A percentile compares a stretch with the other conserved stretches of the same genome.
These are phyloP conservation scores for Trametes versicolor DNA, from an alignment of 1,284 basidiomycete species.

Conservation along the genomic window DNA sequence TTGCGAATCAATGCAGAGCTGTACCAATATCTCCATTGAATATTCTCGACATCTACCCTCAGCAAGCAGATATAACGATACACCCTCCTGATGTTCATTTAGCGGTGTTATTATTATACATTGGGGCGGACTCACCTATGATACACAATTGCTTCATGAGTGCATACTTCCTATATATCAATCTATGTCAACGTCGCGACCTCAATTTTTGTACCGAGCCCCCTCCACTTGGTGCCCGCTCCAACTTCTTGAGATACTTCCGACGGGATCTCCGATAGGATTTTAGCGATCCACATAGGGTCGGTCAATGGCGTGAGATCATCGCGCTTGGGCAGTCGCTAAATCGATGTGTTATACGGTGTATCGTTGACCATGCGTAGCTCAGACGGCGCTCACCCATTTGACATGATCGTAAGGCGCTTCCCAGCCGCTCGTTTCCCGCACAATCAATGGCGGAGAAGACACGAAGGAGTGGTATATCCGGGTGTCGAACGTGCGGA, in stretches of 20 bases:
- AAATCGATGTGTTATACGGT: background rate
- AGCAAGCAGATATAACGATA: background rate
- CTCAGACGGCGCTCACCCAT: slow-evolving; percentile 58
- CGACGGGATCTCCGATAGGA: slow-evolving; percentile 72
- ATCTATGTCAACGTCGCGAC: slow-evolving; percentile 41
- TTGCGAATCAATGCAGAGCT: no score
- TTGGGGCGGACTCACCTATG: background rate
- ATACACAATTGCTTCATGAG: background rate
- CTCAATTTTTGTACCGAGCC: slow-evolving; percentile 64
- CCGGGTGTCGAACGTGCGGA: slow-evolving; percentile 91
- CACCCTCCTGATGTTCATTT: background rate
- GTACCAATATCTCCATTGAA: no score
- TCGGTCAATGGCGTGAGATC: slow-evolving; percentile 94
- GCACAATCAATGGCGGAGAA: slow-evolving; percentile 69
- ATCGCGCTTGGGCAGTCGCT: slow-evolving; percentile 83
- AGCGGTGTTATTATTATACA: background rate
- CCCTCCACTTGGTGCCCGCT: slow-evolving; percentile 83
- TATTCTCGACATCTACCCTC: background rate
- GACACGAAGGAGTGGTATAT: slow-evolving; percentile 87
- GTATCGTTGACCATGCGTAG: background rate
- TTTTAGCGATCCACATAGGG: slow-evolving; percentile 84
- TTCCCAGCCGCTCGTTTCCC: slow-evolving; percentile 91
- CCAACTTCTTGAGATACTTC: slow-evolving; percentile 66
- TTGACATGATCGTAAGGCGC: slow-evolving; percentile 87
- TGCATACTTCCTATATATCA: no score